Evolutionary conservation across 805 yeast species (phyloP).

Genomic region (Metschnikowia vanudenii): DNA sequence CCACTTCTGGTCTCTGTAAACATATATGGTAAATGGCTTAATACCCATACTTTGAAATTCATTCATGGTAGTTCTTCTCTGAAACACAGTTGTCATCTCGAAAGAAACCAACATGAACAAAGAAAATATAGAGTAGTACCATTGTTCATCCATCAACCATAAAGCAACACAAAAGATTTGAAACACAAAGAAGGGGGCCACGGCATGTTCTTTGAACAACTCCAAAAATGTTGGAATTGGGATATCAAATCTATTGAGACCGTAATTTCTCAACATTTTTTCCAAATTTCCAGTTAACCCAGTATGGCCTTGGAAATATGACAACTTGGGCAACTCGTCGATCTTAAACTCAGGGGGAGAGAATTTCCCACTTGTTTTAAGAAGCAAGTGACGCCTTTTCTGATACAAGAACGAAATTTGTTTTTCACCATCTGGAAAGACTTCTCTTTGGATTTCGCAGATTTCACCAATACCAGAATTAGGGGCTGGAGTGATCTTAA

Average conservation of each 20-base stretch:
- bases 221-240: constrained; percentile 92
- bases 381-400: constrained; percentile 83
- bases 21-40: constrained; percentile 81
- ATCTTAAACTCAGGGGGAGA: constrained; percentile 80
- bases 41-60: constrained; percentile 98
- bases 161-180: constrained; percentile 93
- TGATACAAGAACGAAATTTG: constrained; percentile 82
- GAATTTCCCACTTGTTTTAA: constrained; percentile 52
- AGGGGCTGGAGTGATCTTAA: constrained; percentile 77
- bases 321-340: constrained; percentile 57
- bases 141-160: constrained; percentile 95
- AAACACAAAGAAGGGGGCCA: constrained; percentile 96
- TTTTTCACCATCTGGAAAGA: constrained; percentile 52
- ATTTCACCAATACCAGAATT: constrained; percentile 86
- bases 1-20: constrained; percentile 73
- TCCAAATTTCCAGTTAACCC: constrained; percentile 59
- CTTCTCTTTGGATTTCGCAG: constrained; percentile 56
- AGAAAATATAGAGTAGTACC: constrained; percentile 92
- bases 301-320: constrained; percentile 50
- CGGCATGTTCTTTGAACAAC: constrained; percentile 94
- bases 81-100: constrained; percentile 93
- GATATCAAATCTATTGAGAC: constrained; percentile 86
- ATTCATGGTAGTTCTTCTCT: constrained; percentile 89
- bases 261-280: constrained; percentile 58
- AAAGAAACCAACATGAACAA: constrained; percentile 89